A percentile compares a stretch with the other conserved stretches of the same genome.
Conservation (phyloP, 345 rosid species). For the Citrus inodora region DNA sequence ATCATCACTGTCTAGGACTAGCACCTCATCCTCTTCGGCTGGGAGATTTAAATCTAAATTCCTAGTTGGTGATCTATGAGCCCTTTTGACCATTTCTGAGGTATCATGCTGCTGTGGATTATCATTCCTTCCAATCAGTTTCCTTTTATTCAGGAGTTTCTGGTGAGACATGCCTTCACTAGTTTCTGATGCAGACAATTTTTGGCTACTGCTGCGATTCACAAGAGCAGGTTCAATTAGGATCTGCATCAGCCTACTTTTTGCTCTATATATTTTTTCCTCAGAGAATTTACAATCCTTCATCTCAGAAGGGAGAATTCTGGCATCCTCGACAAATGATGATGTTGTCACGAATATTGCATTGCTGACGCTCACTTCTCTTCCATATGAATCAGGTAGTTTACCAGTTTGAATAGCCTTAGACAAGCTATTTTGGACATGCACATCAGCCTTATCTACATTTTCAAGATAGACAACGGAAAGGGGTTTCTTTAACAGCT, state of each 20-base stretch:
- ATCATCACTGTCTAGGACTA: conserved; percentile 20
- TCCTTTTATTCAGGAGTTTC: conserved; percentile 44
- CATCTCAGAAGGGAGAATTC: conserved; percentile 3
- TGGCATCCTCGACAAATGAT: conserved; percentile 14
- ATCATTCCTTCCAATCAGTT: conserved; percentile 31
- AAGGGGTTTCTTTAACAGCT: conserved; percentile 52
- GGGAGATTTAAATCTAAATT: conserved; percentile 72
- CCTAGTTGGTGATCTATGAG: conserved; percentile 30
- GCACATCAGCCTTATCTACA: conserved; percentile 64
- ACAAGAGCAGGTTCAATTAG: conserved; percentile 29
- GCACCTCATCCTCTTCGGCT: conserved; percentile 44
- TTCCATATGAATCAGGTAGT: conserved; percentile 60
- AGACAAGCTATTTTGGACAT: conserved; percentile 40
- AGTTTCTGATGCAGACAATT: not conserved
- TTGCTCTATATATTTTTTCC: conserved; percentile 45
- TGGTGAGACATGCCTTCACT: conserved; percentile 3
- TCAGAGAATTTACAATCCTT: conserved; percentile 32
- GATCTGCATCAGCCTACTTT: conserved; percentile 46
- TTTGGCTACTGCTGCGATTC: not conserved
- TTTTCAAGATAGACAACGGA: conserved; percentile 73
- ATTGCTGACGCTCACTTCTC: conserved; percentile 55
- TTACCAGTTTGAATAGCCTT: conserved; percentile 56
- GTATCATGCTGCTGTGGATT: conserved; percentile 24
- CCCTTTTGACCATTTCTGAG: conserved; percentile 36
- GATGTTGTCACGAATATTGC: conserved; percentile 58